A percentile compares a stretch with the other conserved stretches of the same genome.
phyloP scores from a whole-genome alignment of 1,139 yeast genomes.

The Oligophagozyma castellii region DNA sequence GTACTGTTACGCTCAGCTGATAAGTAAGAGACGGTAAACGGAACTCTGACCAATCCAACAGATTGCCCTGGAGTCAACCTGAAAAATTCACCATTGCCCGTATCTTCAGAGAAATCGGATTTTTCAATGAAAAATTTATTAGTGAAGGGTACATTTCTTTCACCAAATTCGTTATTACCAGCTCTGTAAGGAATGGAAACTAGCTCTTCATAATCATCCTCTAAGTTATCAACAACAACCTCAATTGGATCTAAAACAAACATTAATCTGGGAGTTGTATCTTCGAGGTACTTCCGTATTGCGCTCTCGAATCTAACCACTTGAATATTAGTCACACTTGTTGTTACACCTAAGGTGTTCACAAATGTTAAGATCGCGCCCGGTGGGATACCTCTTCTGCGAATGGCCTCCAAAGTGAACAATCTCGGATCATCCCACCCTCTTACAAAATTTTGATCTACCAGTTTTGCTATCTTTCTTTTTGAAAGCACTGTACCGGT shows the following conservation, averaged over 20 bases:
- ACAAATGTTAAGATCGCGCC: conserved; percentile 91
- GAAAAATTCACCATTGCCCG: conserved; percentile 48
- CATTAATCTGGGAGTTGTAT: conserved; percentile 90
- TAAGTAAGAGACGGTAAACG: conserved; percentile 65
- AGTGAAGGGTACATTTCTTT: conserved; percentile 64
- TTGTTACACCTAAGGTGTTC: conserved; percentile 93
- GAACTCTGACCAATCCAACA: conserved; percentile 92
- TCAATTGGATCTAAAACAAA: conserved; percentile 79
- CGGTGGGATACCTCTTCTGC: conserved; percentile 99
- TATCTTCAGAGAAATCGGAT: conserved; percentile 69
- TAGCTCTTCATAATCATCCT: conserved; percentile 56
- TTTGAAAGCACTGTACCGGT: conserved; percentile 92
- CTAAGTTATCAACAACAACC: conserved; percentile 69
- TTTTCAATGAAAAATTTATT: conserved; percentile 73
- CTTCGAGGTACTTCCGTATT: conserved; percentile 76
- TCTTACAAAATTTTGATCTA: conserved; percentile 65
- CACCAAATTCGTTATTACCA: conserved; percentile 60
- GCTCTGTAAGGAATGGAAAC: conserved; percentile 84
- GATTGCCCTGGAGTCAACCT: conserved; percentile 83
- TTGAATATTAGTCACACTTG: conserved; percentile 84
- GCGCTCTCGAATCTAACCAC: conserved; percentile 80
- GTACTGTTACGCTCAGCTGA: conserved; percentile 39
- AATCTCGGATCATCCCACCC: conserved; percentile 99
- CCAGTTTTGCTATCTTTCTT: conserved; percentile 89
- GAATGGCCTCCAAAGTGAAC: conserved; percentile 85